These are phyloP conservation scores for Adansonia gregorii DNA, from an alignment of 441 rosid species.

Conservation along the genomic window DNA sequence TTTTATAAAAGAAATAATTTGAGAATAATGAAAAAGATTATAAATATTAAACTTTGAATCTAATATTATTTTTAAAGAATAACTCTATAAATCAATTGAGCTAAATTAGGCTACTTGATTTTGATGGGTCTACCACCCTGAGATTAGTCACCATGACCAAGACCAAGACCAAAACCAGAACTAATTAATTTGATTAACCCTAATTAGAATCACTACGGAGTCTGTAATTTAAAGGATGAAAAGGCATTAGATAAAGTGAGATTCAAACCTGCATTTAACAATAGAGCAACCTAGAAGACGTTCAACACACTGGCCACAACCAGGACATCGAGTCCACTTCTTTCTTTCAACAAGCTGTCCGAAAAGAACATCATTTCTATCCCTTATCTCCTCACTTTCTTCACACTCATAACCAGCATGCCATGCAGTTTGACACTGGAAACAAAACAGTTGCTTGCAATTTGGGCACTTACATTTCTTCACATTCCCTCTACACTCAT, in stretches of 20 bases:
- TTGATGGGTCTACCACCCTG: not conserved
- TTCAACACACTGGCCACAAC: conserved; percentile 34
- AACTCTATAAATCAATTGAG: too few relatives aligned
- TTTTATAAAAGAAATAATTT: too few relatives aligned
- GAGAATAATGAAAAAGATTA: too few relatives aligned
- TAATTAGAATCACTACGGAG: not conserved
- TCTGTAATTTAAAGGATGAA: not conserved
- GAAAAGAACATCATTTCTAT: conserved; percentile 27
- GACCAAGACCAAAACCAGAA: too few relatives aligned
- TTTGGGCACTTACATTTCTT: conserved; percentile 31
- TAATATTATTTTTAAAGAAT: too few relatives aligned
- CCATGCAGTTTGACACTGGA: conserved; percentile 33
- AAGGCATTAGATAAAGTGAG: not conserved
- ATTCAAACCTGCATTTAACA: conserved; percentile 17
- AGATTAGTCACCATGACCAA: not conserved
- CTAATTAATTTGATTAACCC: not conserved
- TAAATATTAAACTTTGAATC: too few relatives aligned
- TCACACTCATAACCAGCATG: conserved; percentile 31
- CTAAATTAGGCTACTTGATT: too few relatives aligned
- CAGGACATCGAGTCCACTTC: conserved; percentile 30
- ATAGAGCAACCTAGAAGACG: not conserved
- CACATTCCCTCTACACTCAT: conserved; percentile 24
- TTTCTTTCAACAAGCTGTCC: conserved; percentile 31
- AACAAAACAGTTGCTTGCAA: conserved; percentile 34
- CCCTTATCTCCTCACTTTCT: conserved; percentile 21